Base-by-base conservation (phyloP, 306 rosid species). In the Citrullus colocynthis region DNA sequence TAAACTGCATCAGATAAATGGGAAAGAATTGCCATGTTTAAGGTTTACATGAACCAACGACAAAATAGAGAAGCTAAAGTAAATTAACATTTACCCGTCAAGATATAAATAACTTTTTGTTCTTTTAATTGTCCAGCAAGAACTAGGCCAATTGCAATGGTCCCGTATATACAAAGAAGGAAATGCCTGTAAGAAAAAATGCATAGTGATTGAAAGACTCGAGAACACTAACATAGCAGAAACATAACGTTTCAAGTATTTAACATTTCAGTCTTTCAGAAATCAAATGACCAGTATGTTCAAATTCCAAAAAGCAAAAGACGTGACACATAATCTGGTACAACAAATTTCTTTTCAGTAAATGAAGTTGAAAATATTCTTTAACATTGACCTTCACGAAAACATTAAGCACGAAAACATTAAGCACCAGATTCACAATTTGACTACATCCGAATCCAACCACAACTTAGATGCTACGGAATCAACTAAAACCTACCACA, bases 51-150 rank as follows among this genome's bases (percentile, higher is more conserved):
- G 57, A 49, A 28, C 59, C 24, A 9, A 72, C 24, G 15, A 72
- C 42, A 71, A 52, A 48, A 17, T 52, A 32, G 37, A 44, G 72
- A 32, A 11, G 42, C 58, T 48, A 39, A 66, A 32, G 83, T 36
- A 64, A 74, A 80, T n/a, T 69, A 64, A 76, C 72, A 75, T 49
- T 67, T 88, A 95, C 99, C 99, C 9, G 91, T 88, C 86, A 95
- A 85, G 81, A 92, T 85, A 87, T 88, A 51, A 76, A 84, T 77
- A 78, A 92, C 91, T 85, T 57, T 89, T 71, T 84, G 80, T 84
- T 92, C 92, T 83, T 85, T 91, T 52, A 89, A 37, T 79, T 88
- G 88, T 57, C 99, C 99, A 75, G 92, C 96, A 79, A 95, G 88
- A 83, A 95, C 63, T 75, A 95, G 81, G 74, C 85, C 89, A 69